Conservation (phyloP, 768 basidiomycete species). For the Pholiota conissans region DNA sequence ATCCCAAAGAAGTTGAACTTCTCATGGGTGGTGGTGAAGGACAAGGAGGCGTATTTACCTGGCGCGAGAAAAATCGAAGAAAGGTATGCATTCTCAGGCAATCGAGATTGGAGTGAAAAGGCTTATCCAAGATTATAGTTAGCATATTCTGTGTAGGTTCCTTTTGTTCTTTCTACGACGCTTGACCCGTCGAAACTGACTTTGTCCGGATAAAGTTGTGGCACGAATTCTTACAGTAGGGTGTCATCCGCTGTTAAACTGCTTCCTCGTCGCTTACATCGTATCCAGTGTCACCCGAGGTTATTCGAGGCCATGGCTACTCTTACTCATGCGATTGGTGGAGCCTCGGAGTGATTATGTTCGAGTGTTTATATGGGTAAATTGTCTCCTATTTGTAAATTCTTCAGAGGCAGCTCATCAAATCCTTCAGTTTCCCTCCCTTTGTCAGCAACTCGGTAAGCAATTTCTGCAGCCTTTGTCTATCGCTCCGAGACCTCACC, state of each 20-base stretch:
- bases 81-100: constrained; percentile 55
- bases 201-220: constrained; percentile 55
- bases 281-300: constrained; percentile 80
- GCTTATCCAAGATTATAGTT: constrained; percentile 46
- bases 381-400: constrained; percentile 29
- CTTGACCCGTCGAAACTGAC: constrained; percentile 11
- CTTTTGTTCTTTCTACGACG: constrained; percentile 9
- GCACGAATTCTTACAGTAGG: constrained; percentile 86
- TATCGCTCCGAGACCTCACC: constrained; percentile 12
- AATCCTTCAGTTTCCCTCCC: constrained; percentile 73
- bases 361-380: constrained; percentile 90
- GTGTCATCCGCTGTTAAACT: constrained; percentile 24
- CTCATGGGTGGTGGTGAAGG: constrained; percentile 85
- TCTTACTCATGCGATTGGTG: constrained; percentile 97
- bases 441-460: constrained; percentile 93
- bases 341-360: constrained; percentile 97
- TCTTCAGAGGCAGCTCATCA: constrained; percentile 8
- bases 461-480: constrained; percentile 13
- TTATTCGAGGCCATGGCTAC: constrained; percentile 90
- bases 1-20: constrained; percentile 78
- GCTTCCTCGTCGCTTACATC: constrained; percentile 20
- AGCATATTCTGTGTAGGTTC: constrained; percentile 83
- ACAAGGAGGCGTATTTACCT: constrained; percentile 85
- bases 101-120: constrained; percentile 12
- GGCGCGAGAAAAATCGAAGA: constrained; percentile 91